Evolutionary conservation across 768 basidiomycete genomes (phyloP), one percentile per base, ranked within the genome.

Genomic region (Russula emetica): DNA sequence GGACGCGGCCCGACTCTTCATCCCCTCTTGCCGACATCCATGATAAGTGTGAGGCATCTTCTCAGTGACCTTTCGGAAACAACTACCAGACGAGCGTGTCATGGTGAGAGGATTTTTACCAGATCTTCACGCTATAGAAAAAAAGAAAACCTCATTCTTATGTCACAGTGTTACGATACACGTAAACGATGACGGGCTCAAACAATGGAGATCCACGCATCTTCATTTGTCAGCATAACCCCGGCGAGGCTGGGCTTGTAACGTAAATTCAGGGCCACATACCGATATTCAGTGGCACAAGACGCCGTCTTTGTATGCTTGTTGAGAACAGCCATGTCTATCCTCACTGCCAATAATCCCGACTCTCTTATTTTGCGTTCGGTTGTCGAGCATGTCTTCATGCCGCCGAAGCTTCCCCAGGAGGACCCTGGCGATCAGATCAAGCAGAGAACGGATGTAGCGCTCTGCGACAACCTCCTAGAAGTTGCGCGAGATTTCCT

Each of bases 341-440:
- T 22, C n/a, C 28, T 30, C 20, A 3, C 26, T 38, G 2, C 54
- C 22, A 5, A 24, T 38, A 34, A 62, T 49, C 10, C 40, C 22
- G 49, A 57, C 26, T 26, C 61, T n/a, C 8, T 44, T 10, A 30
- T 24, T 9, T 24, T 57, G 22, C 47, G 47, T 22, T 61, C 44
- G 16, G 40, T 64, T 3, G 18, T 61, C 1, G 44, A 61, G n/a
- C 54, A 64, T 22, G 54, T 64, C 11, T 64, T 61, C 18, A 38
- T 61, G 47, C 60, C 63, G 2, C 63, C 60, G 9, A 56, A 36
- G 36, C 63, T 64, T 40, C 63, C 63, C 20, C 63, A 61, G 47
- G 18, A 30, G 6, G 54, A 45, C 26, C 53, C 45, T 9, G 47
- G 22, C 13, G 30, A 51, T 7, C 36, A 50, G 26, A 22, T 11